Conservation (phyloP, 1,284 basidiomycete species). For the Marasmius oreades region DNA sequence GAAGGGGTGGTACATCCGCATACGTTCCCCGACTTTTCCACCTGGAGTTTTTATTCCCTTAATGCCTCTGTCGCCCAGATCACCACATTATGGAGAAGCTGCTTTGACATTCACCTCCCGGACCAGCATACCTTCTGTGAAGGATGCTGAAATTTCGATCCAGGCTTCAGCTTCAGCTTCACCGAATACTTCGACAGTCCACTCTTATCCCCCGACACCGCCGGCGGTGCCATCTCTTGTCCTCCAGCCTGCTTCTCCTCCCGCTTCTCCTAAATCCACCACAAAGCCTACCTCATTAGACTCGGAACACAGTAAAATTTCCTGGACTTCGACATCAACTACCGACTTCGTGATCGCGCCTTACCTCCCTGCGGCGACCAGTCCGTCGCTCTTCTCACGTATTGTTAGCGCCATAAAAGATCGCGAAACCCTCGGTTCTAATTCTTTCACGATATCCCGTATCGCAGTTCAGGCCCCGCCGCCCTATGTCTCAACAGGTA, state of each 20-base stretch:
- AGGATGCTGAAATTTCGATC: conserved; percentile 26
- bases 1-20: conserved; percentile 76
- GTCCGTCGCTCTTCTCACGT: conserved; percentile 49
- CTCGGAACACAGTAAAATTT: neutral
- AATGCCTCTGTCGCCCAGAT: conserved; percentile 49
- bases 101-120: conserved; percentile 61
- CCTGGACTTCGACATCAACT: conserved; percentile 26
- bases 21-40: conserved; percentile 63
- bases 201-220: conserved; percentile 70
- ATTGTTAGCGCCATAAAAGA: conserved; percentile 55
- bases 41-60: conserved; percentile 63
- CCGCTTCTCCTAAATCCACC: conserved; percentile 35
- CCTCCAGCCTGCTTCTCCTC: conserved; percentile 40
- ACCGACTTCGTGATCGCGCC: conserved; percentile 64
- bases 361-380: conserved; percentile 37
- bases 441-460: conserved; percentile 60
- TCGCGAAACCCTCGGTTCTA: conserved; percentile 54
- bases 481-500: conserved; percentile 23
- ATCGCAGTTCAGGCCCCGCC: conserved; percentile 30
- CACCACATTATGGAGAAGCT: conserved; percentile 56
- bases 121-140: conserved; percentile 36
- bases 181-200: conserved; percentile 36
- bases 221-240: conserved; percentile 33
- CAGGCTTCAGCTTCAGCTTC: conserved; percentile 30
- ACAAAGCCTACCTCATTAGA: conserved; percentile 18